Evolutionary conservation across 305 asterid species (phyloP).

Genomic region (Solanum hybrid): DNA sequence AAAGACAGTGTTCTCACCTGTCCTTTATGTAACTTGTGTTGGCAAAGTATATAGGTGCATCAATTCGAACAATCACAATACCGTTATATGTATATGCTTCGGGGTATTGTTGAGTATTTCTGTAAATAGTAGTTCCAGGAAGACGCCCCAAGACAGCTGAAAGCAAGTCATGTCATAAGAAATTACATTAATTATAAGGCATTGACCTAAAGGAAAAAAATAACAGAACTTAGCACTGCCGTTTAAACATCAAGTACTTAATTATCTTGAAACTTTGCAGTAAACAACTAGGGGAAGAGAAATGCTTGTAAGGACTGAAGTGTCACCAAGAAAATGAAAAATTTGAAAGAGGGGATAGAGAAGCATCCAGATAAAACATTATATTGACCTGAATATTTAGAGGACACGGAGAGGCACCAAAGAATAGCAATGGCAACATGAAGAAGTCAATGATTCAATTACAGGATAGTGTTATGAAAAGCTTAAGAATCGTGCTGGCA

Average conservation of each 20-base stretch:
- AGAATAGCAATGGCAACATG: background rate
- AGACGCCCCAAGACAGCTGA: constrained; percentile 96
- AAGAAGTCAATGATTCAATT: background rate
- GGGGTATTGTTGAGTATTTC: constrained; percentile 90
- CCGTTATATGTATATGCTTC: constrained; percentile 97
- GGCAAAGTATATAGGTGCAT: constrained; percentile 96
- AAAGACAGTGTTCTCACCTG: constrained; percentile 32
- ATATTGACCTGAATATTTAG: background rate
- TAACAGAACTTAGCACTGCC: background rate
- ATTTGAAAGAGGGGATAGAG: background rate
- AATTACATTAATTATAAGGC: background rate
- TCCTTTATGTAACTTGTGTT: constrained; percentile 89
- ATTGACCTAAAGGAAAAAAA: background rate
- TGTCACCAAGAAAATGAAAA: background rate
- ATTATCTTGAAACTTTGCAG: background rate
- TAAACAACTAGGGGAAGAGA: background rate
- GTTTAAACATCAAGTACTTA: background rate
- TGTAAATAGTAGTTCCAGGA: constrained; percentile 92
- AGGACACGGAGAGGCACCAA: background rate
- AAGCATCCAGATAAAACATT: background rate
- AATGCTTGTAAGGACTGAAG: background rate
- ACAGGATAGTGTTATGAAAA: background rate
- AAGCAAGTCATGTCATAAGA: background rate
- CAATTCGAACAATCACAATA: constrained; percentile 88
- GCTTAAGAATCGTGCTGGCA: background rate